phyloP scores from a whole-genome alignment of 306 rosid genomes.

The Vicia sativa region DNA sequence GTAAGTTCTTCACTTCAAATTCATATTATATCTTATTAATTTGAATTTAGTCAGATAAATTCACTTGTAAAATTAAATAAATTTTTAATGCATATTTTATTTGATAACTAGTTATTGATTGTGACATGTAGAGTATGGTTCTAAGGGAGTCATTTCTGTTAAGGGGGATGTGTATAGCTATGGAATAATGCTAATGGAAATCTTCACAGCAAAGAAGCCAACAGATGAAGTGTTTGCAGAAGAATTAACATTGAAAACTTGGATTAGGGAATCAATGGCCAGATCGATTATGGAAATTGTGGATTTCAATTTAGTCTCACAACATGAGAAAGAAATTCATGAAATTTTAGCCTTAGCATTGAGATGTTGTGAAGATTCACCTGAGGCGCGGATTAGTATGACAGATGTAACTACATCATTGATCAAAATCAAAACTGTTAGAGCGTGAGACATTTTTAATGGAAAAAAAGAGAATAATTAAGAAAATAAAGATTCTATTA shows the following conservation, averaged over 20 bases:
- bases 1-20: conserved; percentile 4
- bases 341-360: conserved; percentile 1
- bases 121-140: conserved; percentile 35
- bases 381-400: conserved; percentile 19
- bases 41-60: not conserved
- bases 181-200: conserved; percentile 36
- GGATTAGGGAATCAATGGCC: conserved; percentile 19
- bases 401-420: not conserved
- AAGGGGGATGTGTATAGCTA: conserved; percentile 42
- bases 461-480: too few relatives aligned
- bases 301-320: conserved; percentile 25
- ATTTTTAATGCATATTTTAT: too few relatives aligned
- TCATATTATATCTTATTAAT: too few relatives aligned
- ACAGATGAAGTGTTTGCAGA: conserved; percentile 34
- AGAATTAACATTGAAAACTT: conserved; percentile 24
- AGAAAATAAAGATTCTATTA: too few relatives aligned
- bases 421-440: conserved; percentile 4
- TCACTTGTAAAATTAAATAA: not conserved
- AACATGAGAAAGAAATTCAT: conserved; percentile 12
- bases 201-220: conserved; percentile 34
- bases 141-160: conserved; percentile 25
- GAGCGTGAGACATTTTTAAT: too few relatives aligned
- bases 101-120: not conserved
- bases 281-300: conserved; percentile 25
- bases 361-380: conserved; percentile 26